Evolutionary conservation across 352 stramenopile species (phyloP).

Genomic region (Ochromonadaceae sp.): DNA sequence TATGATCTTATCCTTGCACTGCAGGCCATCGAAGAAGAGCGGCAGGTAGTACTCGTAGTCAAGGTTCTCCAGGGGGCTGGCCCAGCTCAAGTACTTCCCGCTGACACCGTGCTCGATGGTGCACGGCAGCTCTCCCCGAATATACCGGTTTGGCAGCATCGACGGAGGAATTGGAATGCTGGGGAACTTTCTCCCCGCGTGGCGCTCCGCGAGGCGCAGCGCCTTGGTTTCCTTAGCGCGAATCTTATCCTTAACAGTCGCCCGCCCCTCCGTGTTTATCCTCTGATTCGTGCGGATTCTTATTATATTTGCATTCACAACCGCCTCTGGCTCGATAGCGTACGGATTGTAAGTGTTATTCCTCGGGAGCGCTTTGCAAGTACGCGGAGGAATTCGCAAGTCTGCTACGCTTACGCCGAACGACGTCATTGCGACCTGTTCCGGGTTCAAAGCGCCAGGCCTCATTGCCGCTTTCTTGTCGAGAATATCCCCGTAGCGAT

Average conservation of each 20-base stretch:
- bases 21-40: slow-evolving; percentile 63
- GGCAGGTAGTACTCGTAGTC: slow-evolving; percentile 68
- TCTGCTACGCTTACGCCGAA: background rate
- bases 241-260: slow-evolving; percentile 10
- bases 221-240: slow-evolving; percentile 16
- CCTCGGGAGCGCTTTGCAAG: background rate
- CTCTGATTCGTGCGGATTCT: slow-evolving; percentile 16
- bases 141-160: slow-evolving; percentile 31
- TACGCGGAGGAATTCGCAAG: background rate
- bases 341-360: background rate
- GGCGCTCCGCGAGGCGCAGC: background rate
- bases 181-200: background rate
- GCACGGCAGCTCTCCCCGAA: slow-evolving; percentile 37
- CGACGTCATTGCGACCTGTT: background rate
- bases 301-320: slow-evolving; percentile 6
- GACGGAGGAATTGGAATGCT: slow-evolving; percentile 24
- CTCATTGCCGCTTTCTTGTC: slow-evolving; percentile 19
- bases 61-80: slow-evolving; percentile 36
- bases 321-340: background rate
- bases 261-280: slow-evolving; percentile 10
- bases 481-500: slow-evolving; percentile 22
- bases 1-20: slow-evolving; percentile 20
- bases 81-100: slow-evolving; percentile 33
- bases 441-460: background rate
- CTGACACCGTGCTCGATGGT: slow-evolving; percentile 33